These are phyloP conservation scores for Cerioporus squamosus DNA, from an alignment of 1,284 basidiomycete species.

Conservation along the genomic window DNA sequence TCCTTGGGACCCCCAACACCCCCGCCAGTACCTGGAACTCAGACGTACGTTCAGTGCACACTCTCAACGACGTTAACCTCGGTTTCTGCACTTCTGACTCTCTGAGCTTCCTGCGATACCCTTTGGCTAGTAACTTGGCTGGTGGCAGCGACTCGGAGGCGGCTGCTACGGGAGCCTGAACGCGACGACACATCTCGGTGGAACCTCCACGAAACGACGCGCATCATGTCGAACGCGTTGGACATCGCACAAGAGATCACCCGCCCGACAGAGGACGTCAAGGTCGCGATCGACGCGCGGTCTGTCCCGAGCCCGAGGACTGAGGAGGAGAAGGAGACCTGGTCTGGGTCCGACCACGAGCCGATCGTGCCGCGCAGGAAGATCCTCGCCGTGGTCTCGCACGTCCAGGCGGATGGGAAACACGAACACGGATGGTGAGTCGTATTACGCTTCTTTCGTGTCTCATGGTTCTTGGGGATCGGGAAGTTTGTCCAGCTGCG, in stretches of 20 bases:
- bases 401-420: constrained; percentile 33
- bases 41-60: too few species aligned
- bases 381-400: constrained; percentile 42
- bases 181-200: too few species aligned
- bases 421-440: constrained; percentile 1
- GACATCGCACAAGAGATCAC: constrained; percentile 32
- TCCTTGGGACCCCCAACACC: too few species aligned
- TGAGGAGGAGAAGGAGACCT: constrained; percentile 4
- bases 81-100: too few species aligned
- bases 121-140: too few species aligned
- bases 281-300: constrained; percentile 41
- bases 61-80: too few species aligned
- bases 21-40: background rate
- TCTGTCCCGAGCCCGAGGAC: constrained; percentile 4
- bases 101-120: too few species aligned
- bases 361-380: constrained; percentile 22
- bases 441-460: background rate
- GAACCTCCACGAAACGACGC: background rate
- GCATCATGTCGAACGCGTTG: constrained; percentile 8
- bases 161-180: too few species aligned
- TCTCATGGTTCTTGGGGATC: background rate
- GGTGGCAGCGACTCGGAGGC: too few species aligned
- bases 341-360: background rate
- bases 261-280: constrained; percentile 46
- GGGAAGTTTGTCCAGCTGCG: background rate